Percentiles rank a stretch among this genome's conserved stretches.
phyloP scores from a whole-genome alignment of 805 yeast genomes.

The Wickerhamomyces kurtzmanii region DNA sequence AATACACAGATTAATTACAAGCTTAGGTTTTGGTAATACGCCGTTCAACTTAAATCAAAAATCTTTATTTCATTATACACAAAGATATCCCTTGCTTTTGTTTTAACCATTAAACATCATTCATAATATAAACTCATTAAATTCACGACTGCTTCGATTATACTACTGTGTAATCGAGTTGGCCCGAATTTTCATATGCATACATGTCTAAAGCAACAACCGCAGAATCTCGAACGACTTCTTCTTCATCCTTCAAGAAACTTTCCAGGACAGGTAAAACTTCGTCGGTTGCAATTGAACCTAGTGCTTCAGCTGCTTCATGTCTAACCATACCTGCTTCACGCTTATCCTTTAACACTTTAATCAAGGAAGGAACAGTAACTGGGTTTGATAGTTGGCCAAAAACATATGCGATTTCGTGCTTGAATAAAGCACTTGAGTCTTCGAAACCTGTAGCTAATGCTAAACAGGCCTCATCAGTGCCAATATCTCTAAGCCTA shows the following conservation, averaged over 20 bases:
- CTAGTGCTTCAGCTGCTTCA: slow-evolving; percentile 98
- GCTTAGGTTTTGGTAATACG: too few relatives aligned
- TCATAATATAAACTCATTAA: too few relatives aligned
- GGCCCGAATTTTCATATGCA: slow-evolving; percentile 82
- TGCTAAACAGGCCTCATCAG: slow-evolving; percentile 88
- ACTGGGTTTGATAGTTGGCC: slow-evolving; percentile 95
- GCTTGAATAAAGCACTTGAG: slow-evolving; percentile 89
- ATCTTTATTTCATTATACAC: too few relatives aligned
- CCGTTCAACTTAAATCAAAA: too few relatives aligned
- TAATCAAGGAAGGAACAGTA: slow-evolving; percentile 78
- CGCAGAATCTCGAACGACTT: slow-evolving; percentile 94
- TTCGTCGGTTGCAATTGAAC: slow-evolving; percentile 93
- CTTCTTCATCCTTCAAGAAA: slow-evolving; percentile 72
- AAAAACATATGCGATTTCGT: slow-evolving; percentile 96
- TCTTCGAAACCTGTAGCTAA: slow-evolving; percentile 86
- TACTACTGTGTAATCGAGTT: slow-evolving; percentile 81
- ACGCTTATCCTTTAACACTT: slow-evolving; percentile 61
- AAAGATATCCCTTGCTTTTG: too few relatives aligned
- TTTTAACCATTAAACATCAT: too few relatives aligned
- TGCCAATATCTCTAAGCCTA: slow-evolving; percentile 89
- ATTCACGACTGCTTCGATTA: too few relatives aligned
- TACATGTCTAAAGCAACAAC: slow-evolving; percentile 97
- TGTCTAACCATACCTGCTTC: slow-evolving; percentile 99
- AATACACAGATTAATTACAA: too few relatives aligned
- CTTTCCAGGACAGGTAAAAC: slow-evolving; percentile 80